Evolutionary conservation across 345 rosid genomes (phyloP).

Genomic region (Mangifera indica): DNA sequence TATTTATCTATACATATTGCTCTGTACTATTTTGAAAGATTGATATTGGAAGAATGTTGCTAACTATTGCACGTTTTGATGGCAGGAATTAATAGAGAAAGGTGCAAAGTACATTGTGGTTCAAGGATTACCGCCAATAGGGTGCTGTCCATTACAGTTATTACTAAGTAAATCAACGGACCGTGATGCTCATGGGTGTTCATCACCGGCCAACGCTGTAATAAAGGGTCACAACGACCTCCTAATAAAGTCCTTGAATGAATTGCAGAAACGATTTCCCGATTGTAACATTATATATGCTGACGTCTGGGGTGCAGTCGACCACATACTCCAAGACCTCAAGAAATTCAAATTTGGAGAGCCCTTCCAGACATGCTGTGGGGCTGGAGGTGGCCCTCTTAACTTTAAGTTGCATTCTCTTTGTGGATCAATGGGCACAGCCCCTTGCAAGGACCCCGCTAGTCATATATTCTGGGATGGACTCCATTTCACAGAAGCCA

Average conservation of each 20-base stretch:
- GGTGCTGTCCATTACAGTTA: conserved; percentile 38
- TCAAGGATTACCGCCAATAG: conserved; percentile 47
- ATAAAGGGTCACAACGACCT: conserved; percentile 36
- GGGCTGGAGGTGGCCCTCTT: conserved; percentile 30
- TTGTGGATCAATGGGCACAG: conserved; percentile 31
- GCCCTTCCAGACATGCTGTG: conserved; percentile 44
- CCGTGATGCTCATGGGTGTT: conserved; percentile 36
- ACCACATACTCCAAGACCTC: conserved; percentile 20
- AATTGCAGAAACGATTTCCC: conserved; percentile 11
- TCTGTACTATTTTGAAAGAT: neutral
- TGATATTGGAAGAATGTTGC: neutral
- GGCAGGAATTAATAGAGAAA: conserved; percentile 32
- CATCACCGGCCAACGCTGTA: conserved; percentile 22
- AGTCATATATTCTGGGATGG: conserved; percentile 44
- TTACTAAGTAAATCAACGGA: conserved; percentile 11
- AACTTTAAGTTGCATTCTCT: conserved; percentile 35
- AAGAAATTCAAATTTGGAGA: conserved; percentile 27
- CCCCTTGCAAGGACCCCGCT: conserved; percentile 27
- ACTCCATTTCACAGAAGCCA: conserved; percentile 45
- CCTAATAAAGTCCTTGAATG: conserved; percentile 30
- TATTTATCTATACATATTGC: neutral
- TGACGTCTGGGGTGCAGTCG: conserved; percentile 35
- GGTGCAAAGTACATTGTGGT: conserved; percentile 46
- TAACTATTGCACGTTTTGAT: neutral
- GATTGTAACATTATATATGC: conserved; percentile 29